Evolutionary conservation across 257 asterid genomes (phyloP).

Genomic region (Solanum chmielewskii): DNA sequence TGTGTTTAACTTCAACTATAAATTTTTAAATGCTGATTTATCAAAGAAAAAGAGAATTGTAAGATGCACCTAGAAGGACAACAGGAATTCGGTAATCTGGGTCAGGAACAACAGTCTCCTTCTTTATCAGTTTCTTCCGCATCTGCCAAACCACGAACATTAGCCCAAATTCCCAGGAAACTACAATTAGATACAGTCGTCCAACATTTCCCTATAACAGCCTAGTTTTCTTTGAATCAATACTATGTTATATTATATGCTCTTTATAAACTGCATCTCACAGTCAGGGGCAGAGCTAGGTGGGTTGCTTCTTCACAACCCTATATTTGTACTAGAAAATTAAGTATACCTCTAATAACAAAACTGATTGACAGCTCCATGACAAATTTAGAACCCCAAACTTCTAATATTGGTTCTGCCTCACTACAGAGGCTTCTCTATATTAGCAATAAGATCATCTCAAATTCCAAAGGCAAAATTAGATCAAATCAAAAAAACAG

Average conservation of each 20-base stretch:
- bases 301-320: no score
- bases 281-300: no score
- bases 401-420: no score
- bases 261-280: background rate
- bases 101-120: conserved; percentile 56
- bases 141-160: conserved; percentile 29
- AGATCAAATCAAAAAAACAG: background rate
- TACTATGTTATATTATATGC: no score
- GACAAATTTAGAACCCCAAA: no score
- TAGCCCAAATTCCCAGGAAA: background rate
- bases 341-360: no score
- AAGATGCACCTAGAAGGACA: conserved; percentile 53
- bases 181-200: background rate
- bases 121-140: conserved; percentile 38
- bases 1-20: background rate
- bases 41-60: background rate
- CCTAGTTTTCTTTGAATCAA: background rate
- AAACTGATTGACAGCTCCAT: no score
- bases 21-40: background rate
- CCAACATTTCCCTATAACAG: background rate
- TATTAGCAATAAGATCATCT: background rate
- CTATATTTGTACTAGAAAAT: no score
- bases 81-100: conserved; percentile 83
- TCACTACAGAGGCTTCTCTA: background rate
- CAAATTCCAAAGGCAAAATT: background rate